Percentiles rank a stretch among this genome's conserved stretches.
These are phyloP conservation scores for Leccinum boreale DNA, from an alignment of 768 basidiomycete species.

Conservation along the genomic window DNA sequence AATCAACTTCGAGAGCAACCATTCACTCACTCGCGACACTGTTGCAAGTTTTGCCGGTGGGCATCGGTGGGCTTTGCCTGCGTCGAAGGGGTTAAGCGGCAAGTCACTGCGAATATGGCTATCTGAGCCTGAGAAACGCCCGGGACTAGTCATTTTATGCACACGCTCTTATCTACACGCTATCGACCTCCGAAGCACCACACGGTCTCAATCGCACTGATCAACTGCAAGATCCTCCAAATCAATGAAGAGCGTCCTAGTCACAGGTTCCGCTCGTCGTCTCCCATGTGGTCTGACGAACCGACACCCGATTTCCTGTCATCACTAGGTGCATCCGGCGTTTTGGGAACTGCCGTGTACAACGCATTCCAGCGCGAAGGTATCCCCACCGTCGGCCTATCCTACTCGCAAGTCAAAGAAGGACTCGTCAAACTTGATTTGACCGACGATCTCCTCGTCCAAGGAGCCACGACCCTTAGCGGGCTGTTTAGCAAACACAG, in stretches of 20 bases:
- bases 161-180: too few species aligned
- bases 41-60: neutral
- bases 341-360: conserved; percentile 80
- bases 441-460: conserved; percentile 39
- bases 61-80: neutral
- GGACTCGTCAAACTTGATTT: conserved; percentile 66
- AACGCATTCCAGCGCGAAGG: conserved; percentile 52
- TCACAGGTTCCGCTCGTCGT: conserved; percentile 45
- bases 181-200: too few species aligned
- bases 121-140: neutral
- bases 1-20: neutral
- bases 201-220: neutral
- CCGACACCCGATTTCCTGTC: neutral
- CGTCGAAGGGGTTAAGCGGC: neutral
- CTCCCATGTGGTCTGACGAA: conserved; percentile 10
- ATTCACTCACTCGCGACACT: too few species aligned
- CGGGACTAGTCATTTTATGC: neutral
- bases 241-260: conserved; percentile 45
- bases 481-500: conserved; percentile 51
- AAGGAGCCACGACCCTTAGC: conserved; percentile 43
- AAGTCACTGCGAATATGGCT: neutral
- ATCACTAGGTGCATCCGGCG: conserved; percentile 79
- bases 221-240: neutral
- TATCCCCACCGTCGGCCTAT: conserved; percentile 62
- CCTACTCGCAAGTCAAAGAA: conserved; percentile 59